These are phyloP conservation scores for Bacidia gigantensis DNA, from an alignment of 495 filamentous ascomycete genomes.

Conservation along the genomic window DNA sequence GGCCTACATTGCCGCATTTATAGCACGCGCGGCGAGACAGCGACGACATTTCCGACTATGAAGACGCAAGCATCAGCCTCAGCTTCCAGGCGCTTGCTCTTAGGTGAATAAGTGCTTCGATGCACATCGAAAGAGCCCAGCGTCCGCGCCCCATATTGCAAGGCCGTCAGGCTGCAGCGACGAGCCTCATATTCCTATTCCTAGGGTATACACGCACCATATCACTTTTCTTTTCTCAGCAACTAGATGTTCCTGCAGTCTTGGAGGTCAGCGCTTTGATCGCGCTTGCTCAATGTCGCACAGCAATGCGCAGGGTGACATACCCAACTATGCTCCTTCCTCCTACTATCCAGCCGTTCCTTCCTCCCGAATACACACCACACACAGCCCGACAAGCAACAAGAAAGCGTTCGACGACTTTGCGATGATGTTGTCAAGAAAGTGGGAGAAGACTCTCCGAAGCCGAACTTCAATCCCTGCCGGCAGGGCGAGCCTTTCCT, in stretches of 20 bases:
- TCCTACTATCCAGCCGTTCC: neutral
- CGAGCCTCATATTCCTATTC: no score
- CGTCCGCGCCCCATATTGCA: no score
- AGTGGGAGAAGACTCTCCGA: no score
- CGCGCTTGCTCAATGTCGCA: neutral
- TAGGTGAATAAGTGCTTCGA: no score
- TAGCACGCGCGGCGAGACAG: constrained; percentile 97
- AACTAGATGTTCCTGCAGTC: neutral
- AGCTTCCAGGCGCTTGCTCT: no score
- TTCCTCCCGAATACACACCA: neutral
- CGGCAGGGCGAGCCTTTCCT: neutral
- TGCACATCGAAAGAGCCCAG: no score
- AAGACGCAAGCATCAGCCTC: neutral
- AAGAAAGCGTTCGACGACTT: neutral
- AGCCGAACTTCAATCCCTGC: neutral
- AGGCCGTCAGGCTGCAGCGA: neutral
- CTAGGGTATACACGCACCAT: no score
- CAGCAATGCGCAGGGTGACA: neutral
- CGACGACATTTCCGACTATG: constrained; percentile 45
- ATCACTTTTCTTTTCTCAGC: neutral
- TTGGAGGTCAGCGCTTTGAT: neutral
- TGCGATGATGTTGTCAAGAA: neutral
- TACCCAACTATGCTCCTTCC: neutral
- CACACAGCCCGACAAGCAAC: neutral
- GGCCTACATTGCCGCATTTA: constrained; percentile 99